Percentiles rank a stretch among this genome's conserved stretches.
Evolutionary conservation across 192 early-diverging fungal genomes (phyloP).

Genomic region (Coemansia sp.): DNA sequence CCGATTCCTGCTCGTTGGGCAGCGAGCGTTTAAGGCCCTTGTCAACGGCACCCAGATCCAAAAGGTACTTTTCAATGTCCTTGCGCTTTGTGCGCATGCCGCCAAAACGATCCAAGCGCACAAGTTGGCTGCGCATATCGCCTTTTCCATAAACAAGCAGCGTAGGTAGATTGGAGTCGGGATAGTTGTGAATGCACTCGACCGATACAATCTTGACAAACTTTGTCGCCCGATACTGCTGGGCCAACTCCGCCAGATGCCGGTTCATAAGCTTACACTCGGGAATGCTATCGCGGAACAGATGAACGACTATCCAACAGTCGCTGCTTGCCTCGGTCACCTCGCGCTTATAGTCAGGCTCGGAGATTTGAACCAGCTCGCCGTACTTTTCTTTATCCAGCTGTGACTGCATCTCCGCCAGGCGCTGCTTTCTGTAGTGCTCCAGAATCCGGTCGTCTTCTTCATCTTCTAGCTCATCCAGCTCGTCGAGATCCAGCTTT

Average conservation of each 20-base stretch:
- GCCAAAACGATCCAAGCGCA: constrained; percentile 76
- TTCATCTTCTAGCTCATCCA: constrained; percentile 91
- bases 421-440: constrained; percentile 75
- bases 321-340: constrained; percentile 89
- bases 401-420: constrained; percentile 82
- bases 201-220: constrained; percentile 92
- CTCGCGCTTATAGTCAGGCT: constrained; percentile 86
- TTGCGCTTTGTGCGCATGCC: constrained; percentile 76
- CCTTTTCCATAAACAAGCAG: constrained; percentile 89
- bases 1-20: constrained; percentile 16
- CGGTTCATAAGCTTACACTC: constrained; percentile 82
- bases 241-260: constrained; percentile 59
- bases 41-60: constrained; percentile 58
- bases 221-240: constrained; percentile 83
- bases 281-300: constrained; percentile 68
- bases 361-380: constrained; percentile 79
- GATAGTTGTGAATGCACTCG: constrained; percentile 94
- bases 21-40: constrained; percentile 23
- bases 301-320: constrained; percentile 60
- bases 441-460: constrained; percentile 85
- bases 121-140: constrained; percentile 81
- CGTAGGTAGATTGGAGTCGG: constrained; percentile 85
- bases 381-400: constrained; percentile 80
- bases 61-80: constrained; percentile 56
- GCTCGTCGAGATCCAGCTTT: constrained; percentile 76